Conservation (phyloP, 2,329 filamentous ascomycete species). For the Coniochaeta ligniaria region DNA sequence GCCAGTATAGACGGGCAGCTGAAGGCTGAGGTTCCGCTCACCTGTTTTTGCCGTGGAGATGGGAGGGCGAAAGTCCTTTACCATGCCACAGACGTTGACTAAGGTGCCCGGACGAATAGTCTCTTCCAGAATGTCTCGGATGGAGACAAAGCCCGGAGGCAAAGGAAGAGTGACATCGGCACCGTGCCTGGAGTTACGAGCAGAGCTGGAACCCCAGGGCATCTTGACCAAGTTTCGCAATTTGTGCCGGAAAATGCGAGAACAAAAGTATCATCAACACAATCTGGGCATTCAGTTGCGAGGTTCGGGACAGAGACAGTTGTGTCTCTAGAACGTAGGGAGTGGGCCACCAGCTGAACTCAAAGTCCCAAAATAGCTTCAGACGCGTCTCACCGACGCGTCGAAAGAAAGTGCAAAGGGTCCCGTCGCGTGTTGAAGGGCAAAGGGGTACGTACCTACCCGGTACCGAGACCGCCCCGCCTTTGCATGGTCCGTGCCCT, state of each 20-base stretch:
- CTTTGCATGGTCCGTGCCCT: neutral
- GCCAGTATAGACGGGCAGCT: neutral
- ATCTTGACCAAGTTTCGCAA: neutral
- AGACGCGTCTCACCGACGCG: neutral
- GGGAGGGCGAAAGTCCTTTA: slow-evolving; percentile 56
- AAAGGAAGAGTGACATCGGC: neutral
- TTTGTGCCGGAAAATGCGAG: neutral
- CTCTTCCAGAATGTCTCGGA: slow-evolving; percentile 36
- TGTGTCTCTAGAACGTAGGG: neutral
- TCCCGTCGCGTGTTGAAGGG: too few species aligned
- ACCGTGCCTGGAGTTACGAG: neutral
- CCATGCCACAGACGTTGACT: slow-evolving; percentile 61
- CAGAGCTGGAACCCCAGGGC: neutral
- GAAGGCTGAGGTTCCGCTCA: slow-evolving; percentile 16
- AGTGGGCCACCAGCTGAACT: too few species aligned
- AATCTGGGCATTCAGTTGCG: neutral
- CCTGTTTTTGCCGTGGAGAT: slow-evolving; percentile 44
- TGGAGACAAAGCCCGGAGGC: slow-evolving; percentile 26
- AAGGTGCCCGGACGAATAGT: slow-evolving; percentile 17
- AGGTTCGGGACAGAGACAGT: neutral
- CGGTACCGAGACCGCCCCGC: neutral
- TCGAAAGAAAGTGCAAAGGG: neutral
- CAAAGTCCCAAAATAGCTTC: too few species aligned
- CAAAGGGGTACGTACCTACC: neutral
- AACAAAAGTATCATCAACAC: neutral